Conservation (phyloP, 2,329 filamentous ascomycete species). For the Diaporthe citri region DNA sequence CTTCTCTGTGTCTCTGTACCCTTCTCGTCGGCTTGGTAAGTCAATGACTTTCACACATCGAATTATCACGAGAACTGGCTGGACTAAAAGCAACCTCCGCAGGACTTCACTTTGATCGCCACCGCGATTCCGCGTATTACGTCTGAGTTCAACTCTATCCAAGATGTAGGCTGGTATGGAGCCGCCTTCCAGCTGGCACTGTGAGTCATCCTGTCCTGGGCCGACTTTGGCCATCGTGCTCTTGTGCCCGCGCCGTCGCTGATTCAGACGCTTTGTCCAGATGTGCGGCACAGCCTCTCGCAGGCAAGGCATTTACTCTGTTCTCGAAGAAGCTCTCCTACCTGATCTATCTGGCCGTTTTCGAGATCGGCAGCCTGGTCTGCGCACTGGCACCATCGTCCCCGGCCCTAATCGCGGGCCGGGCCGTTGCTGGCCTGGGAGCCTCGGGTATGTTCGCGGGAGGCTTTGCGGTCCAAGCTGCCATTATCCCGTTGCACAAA, state of each 20-base stretch:
- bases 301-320: constrained; percentile 55
- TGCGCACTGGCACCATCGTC: constrained; percentile 54
- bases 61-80: background rate
- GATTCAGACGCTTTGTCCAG: constrained; percentile 43
- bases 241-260: background rate
- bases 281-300: constrained; percentile 54
- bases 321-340: constrained; percentile 52
- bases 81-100: rapidly evolving
- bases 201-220: background rate
- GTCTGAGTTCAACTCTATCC: constrained; percentile 48
- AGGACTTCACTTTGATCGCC: constrained; percentile 15
- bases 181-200: constrained; percentile 43
- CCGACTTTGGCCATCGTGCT: background rate
- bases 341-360: constrained; percentile 46
- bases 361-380: constrained; percentile 43
- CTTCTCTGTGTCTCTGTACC: background rate
- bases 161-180: constrained; percentile 49
- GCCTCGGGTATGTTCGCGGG: constrained; percentile 50
- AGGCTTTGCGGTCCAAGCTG: constrained; percentile 3
- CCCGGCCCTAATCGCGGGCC: constrained; percentile 58
- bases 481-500: constrained; percentile 33
- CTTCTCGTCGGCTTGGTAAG: constrained; percentile 11
- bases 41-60: background rate
- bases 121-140: constrained; percentile 47
- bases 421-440: constrained; percentile 55